These are phyloP conservation scores for Ramaria sp. DNA, from an alignment of 768 basidiomycete genomes.

Conservation along the genomic window DNA sequence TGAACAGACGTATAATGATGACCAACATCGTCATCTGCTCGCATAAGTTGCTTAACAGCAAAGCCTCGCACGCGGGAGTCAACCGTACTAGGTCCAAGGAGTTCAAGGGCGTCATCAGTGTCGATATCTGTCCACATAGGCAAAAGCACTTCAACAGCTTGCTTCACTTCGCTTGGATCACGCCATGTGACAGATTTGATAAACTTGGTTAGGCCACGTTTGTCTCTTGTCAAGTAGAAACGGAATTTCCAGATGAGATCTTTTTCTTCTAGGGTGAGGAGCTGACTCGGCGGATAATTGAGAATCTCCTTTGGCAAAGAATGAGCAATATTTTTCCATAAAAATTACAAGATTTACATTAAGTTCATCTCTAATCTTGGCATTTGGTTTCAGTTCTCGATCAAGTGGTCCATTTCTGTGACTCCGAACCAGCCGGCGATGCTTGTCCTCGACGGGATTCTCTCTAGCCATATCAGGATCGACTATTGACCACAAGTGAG, in stretches of 20 bases:
- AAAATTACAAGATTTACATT: constrained; percentile 42
- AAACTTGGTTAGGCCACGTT: constrained; percentile 93
- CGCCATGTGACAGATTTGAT: constrained; percentile 97
- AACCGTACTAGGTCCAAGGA: constrained; percentile 82
- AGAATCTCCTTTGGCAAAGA: constrained; percentile 61
- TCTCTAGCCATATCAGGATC: constrained; percentile 89
- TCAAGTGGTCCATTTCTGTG: constrained; percentile 93
- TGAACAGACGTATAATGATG: not conserved
- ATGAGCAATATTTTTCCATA: not conserved
- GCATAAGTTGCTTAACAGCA: constrained; percentile 81
- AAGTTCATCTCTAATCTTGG: constrained; percentile 87
- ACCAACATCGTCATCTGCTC: constrained; percentile 89
- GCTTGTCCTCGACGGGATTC: constrained; percentile 97
- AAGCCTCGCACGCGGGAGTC: constrained; percentile 90
- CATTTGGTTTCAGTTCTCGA: constrained; percentile 92
- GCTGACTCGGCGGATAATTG: constrained; percentile 81
- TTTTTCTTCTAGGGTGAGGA: constrained; percentile 83
- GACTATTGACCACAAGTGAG: constrained; percentile 74
- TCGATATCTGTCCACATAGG: constrained; percentile 98
- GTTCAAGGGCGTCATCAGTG: constrained; percentile 90
- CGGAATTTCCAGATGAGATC: constrained; percentile 98
- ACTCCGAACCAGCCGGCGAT: constrained; percentile 85
- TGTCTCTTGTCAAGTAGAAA: constrained; percentile 91
- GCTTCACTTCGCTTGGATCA: constrained; percentile 91
- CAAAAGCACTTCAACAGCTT: constrained; percentile 90